Conservation (phyloP, 176 grass and related monocot genomes). For the Thinopyrum elongatum region DNA sequence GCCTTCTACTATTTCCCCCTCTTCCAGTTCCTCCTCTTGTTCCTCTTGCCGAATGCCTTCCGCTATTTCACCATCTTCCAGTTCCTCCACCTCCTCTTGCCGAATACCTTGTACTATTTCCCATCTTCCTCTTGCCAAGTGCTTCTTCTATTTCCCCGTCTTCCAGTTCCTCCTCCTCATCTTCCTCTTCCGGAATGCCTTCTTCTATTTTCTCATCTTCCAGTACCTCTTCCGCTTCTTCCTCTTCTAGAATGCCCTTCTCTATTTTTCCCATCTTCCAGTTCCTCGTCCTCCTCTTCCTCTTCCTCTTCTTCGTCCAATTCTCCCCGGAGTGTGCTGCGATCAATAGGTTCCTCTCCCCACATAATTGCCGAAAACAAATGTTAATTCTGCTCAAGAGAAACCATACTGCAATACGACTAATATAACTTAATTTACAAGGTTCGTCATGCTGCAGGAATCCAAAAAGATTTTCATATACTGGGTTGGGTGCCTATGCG, state of each 20-base stretch:
- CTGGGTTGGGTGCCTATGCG: slow-evolving; percentile 40
- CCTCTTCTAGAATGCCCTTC: background rate
- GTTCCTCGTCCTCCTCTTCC: slow-evolving; percentile 63
- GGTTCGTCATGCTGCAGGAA: slow-evolving; percentile 65
- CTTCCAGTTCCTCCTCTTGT: slow-evolving; percentile 52
- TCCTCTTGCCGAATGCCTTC: slow-evolving; percentile 32
- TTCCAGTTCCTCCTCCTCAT: slow-evolving; percentile 55
- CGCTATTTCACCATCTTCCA: background rate
- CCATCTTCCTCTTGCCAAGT: slow-evolving; percentile 23
- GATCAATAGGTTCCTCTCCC: no score
- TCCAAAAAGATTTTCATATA: slow-evolving; percentile 28
- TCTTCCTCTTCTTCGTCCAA: slow-evolving; percentile 73
- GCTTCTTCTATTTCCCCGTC: background rate
- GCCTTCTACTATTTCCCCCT: background rate
- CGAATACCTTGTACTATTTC: no score
- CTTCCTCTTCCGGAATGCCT: slow-evolving; percentile 58
- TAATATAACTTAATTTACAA: slow-evolving; percentile 57
- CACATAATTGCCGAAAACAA: background rate
- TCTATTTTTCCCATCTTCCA: background rate
- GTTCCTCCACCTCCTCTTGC: background rate
- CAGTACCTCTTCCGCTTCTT: slow-evolving; percentile 5
- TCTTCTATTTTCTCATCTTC: slow-evolving; percentile 62
- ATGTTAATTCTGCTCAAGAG: background rate
- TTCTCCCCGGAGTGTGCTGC: slow-evolving; percentile 96
- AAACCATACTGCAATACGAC: slow-evolving; percentile 6